Evolutionary conservation across 129 eudicot species (phyloP).

Genomic region (Ambrosia artemisiifolia): DNA sequence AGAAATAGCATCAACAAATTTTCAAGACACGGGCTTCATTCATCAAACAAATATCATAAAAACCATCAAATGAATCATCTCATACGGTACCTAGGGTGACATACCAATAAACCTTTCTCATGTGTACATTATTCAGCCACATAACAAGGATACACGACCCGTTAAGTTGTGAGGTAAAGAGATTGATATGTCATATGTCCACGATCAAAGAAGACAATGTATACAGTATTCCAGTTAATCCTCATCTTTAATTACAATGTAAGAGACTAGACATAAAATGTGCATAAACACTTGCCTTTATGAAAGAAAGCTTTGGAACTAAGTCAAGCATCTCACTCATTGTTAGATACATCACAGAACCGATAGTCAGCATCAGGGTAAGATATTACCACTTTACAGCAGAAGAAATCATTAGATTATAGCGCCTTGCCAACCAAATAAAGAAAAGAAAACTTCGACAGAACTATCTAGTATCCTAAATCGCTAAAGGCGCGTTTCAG

Average conservation of each 20-base stretch:
- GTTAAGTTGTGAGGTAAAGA: not conserved
- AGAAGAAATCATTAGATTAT: not conserved
- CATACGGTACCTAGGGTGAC: not conserved
- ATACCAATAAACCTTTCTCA: not conserved
- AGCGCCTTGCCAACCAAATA: not conserved
- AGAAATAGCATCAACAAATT: not conserved
- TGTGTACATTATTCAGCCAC: not conserved
- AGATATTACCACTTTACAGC: not conserved
- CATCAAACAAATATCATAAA: slow-evolving; percentile 1
- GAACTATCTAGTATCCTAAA: not conserved
- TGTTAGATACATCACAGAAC: not conserved
- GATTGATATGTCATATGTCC: not conserved
- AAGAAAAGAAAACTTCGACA: not conserved
- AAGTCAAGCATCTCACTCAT: slow-evolving; percentile 3
- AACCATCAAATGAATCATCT: not conserved
- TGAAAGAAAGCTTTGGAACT: not conserved
- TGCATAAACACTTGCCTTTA: too few relatives aligned
- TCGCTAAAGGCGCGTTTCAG: too few relatives aligned
- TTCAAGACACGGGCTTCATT: not conserved
- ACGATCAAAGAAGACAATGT: not conserved
- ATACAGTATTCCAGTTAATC: not conserved
- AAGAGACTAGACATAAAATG: not conserved
- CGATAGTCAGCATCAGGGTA: not conserved
- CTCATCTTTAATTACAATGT: not conserved
- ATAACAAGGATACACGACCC: not conserved